Base-by-base conservation (phyloP, 768 basidiomycete genomes). In the Crepidotus variabilis region DNA sequence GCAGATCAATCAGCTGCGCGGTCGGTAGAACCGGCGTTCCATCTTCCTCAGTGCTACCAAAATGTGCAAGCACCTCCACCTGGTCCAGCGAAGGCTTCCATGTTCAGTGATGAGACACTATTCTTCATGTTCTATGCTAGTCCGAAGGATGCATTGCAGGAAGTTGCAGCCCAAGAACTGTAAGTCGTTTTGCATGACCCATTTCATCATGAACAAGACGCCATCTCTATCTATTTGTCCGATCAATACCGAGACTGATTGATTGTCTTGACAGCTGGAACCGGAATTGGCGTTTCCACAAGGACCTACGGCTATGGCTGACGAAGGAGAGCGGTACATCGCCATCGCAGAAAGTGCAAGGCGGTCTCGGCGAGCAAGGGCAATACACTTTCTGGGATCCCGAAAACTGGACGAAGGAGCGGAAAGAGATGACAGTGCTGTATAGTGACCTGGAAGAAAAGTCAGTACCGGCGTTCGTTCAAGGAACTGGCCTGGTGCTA, bases 91-190 rank as follows among this genome's bases (percentile, higher is more conserved):
- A 94, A 94, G 74, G 89, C 87, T 16, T 80, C 82, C 1, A 84
- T 87, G 50, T 96, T 98, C 73, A 90, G 88, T 71, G 95, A 98
- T 70, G 95, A 98, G 73, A 97, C 95, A 14, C 75, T 98, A 23
- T 97, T 98, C 74, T 96, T 92, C 80, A 94, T 96, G 85, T 98
- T 98, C 79, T 98, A 98, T 75, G 86, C 92, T 55, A 87, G 85
- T 72, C 93, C 95, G 56, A 78, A 91, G 65, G 95, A 98, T 74
- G 87, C 88, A 39, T 76, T 96, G 54, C 95, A 98, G 71, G 94
- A 98, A 72, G 83, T 94, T 51, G 95, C 95, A 14, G 94, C 93
- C 48, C 90, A 93, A 69, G 95, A 98, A 76, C 77, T 98, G 93
- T 96, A 73, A 71, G 92, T 86, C 2, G 60, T 47, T 59, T 57